Percentiles rank a stretch among this genome's conserved stretches.
phyloP scores from a whole-genome alignment of 371 early-diverging fungal species.

The Circinella minor region DNA sequence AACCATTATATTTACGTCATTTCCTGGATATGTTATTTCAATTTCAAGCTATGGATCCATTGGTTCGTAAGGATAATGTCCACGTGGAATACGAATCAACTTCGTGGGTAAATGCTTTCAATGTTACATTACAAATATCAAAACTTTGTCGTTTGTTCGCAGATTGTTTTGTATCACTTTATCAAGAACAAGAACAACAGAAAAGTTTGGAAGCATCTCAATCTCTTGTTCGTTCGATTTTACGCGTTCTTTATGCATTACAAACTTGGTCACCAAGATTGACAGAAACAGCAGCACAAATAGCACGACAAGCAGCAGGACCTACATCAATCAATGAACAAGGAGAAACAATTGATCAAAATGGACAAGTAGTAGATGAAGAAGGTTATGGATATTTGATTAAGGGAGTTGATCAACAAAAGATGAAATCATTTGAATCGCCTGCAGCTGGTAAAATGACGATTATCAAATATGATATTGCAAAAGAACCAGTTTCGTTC shows the following conservation, averaged over 20 bases:
- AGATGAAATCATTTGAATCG: constrained; percentile 29
- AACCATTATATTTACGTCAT: constrained; percentile 68
- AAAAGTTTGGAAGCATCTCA: constrained; percentile 26
- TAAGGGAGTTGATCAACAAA: constrained; percentile 33
- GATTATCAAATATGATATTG: constrained; percentile 68
- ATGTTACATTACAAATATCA: constrained; percentile 80
- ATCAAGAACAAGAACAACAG: constrained; percentile 1
- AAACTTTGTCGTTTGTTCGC: constrained; percentile 80
- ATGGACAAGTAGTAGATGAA: neutral
- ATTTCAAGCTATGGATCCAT: constrained; percentile 94
- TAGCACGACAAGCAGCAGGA: neutral
- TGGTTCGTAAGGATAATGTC: constrained; percentile 66
- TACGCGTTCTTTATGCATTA: constrained; percentile 58
- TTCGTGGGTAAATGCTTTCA: constrained; percentile 90
- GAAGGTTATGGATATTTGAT: constrained; percentile 16
- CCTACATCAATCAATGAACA: neutral
- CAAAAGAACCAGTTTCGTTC: constrained; percentile 77
- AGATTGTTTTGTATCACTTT: constrained; percentile 63
- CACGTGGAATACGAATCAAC: constrained; percentile 94
- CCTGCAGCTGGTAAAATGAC: constrained; percentile 43
- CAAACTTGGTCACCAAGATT: constrained; percentile 56
- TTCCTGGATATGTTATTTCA: constrained; percentile 83
- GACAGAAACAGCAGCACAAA: constrained; percentile 23
- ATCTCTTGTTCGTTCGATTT: constrained; percentile 40
- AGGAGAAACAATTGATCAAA: too few relatives aligned